Base-by-base conservation (phyloP, 768 basidiomycete species). In the Kwoniella botswanensis region DNA sequence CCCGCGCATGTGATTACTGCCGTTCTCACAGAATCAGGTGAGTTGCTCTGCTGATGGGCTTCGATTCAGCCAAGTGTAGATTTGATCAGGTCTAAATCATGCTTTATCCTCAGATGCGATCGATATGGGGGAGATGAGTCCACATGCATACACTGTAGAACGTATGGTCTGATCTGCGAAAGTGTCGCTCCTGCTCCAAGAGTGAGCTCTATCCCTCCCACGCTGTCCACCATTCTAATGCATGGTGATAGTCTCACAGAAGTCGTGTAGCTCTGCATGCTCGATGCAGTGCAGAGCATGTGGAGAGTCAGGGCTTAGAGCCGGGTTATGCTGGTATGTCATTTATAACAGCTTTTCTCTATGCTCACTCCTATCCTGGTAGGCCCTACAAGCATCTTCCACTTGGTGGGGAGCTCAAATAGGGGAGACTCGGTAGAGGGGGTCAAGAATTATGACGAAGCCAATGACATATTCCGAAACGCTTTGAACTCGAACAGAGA, bases 1-100 rank as follows among this genome's bases (percentile, higher is more conserved):
- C 63, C 17, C 44, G 63, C 17, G 63, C 63, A 17, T 63, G 63
- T 24, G 63, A 63, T 63, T 52, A 63, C 29, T 63, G 63, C 29
- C 63, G 63, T 29, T 46, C 63, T 10, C 63, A 63, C 24, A 3
- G 63, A n/a, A 63, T 63, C 44, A 46, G 63, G 63, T 63, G 43
- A 63, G 63, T 54, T 52, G 57, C 57, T 35, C 26, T 41, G 4
- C 26, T 26, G 4, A 26, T 18, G 29, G 15, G 46, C 46, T 50
- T 50, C 17, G 46, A 4, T 18, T 50, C 46, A 50, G 12, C 46
- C 46, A 50, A 15, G 46, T 50, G 12, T 50, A 50, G 46, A 15
- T 50, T 50, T 50, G 46, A 50, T 50, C 46, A 13, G 46, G 46
- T 50, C 57, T 58, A 15, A 58, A 21, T 58, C 9, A 56, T 56